Conservation (phyloP, 441 rosid genomes). For the Erodium trifolium region DNA sequence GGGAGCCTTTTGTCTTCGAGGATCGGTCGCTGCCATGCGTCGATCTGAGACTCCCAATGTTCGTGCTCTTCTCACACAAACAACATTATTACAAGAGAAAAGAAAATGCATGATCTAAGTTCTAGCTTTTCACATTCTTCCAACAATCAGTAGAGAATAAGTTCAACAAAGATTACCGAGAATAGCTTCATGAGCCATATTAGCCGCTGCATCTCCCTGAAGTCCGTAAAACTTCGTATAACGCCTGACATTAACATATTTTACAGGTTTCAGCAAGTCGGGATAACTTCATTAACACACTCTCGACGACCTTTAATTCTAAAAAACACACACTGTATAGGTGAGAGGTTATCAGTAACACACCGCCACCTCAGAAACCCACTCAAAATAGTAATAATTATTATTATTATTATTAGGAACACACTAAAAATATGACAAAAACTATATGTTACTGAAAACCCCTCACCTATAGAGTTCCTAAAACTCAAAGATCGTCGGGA, state of each 20-base stretch:
- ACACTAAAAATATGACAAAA: too few species aligned
- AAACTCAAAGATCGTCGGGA: too few species aligned
- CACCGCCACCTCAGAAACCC: too few species aligned
- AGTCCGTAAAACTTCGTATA: neutral
- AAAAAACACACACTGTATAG: too few species aligned
- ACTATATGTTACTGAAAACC: too few species aligned
- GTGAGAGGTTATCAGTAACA: too few species aligned
- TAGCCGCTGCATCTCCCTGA: slow-evolving; percentile 1
- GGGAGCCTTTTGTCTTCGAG: slow-evolving; percentile 55
- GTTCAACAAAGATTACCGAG: slow-evolving; percentile 31
- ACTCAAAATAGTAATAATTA: too few species aligned
- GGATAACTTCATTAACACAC: too few species aligned
- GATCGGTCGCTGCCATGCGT: slow-evolving; percentile 60
- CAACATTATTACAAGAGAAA: slow-evolving; percentile 12
- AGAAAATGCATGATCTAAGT: neutral
- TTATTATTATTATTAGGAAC: too few species aligned
- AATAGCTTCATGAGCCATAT: slow-evolving; percentile 42
- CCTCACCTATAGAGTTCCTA: too few species aligned
- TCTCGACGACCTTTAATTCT: too few species aligned
- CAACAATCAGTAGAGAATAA: neutral
- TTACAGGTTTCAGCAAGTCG: neutral
- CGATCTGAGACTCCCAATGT: slow-evolving; percentile 55
- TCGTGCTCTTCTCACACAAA: slow-evolving; percentile 29
- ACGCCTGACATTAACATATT: neutral
- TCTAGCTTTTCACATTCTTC: too few species aligned